Evolutionary conservation across 2,329 filamentous ascomycete species (phyloP).

Genomic region (Juglanconis oblonga): DNA sequence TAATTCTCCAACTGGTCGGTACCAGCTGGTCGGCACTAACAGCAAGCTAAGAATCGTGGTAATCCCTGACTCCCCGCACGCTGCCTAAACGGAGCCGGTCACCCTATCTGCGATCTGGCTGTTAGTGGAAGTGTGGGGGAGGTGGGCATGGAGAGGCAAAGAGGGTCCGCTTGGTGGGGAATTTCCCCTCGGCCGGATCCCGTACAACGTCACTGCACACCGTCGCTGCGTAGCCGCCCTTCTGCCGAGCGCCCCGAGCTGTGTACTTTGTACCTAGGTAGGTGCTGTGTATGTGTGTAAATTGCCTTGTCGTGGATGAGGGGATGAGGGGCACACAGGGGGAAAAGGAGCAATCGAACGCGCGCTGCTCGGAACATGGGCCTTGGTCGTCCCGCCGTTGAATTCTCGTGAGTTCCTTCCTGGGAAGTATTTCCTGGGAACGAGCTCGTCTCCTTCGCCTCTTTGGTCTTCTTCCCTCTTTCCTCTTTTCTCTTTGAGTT

Average conservation of each 20-base stretch:
- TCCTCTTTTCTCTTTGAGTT: background rate
- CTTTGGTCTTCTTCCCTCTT: background rate
- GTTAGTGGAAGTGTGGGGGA: slow-evolving; percentile 3
- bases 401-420: slow-evolving; percentile 20
- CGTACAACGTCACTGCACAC: background rate
- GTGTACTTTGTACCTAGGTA: background rate
- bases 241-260: background rate
- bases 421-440: slow-evolving; percentile 5
- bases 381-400: slow-evolving; percentile 6
- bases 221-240: background rate
- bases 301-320: background rate
- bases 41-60: background rate
- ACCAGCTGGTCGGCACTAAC: background rate
- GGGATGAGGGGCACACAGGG: background rate
- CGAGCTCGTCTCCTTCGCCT: background rate
- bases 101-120: background rate
- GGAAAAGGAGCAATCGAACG: background rate
- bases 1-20: background rate
- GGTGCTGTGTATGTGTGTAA: too few species aligned
- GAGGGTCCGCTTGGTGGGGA: background rate
- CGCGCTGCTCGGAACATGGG: background rate
- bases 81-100: background rate
- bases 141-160: background rate
- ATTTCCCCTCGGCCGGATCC: slow-evolving; percentile 2
- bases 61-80: background rate